A percentile compares a stretch with the other conserved stretches of the same genome.
phyloP scores from a whole-genome alignment of 169 alveolate species.

The Eimeria nieschulzi region DNA sequence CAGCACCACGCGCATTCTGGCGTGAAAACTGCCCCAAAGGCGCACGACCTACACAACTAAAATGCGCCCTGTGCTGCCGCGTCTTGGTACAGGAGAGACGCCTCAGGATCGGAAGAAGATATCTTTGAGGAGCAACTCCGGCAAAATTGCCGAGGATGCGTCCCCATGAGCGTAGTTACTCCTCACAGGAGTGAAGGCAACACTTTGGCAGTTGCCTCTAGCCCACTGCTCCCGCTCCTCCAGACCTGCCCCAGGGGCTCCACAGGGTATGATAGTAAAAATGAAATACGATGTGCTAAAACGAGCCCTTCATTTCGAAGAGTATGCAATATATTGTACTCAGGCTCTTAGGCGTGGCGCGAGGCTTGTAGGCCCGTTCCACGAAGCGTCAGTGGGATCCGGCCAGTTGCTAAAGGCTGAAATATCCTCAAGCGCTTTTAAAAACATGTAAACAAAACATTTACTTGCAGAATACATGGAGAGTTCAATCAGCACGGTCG shows the following conservation, averaged over 20 bases:
- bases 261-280: not conserved
- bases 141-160: not conserved
- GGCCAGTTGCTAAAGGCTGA: not conserved
- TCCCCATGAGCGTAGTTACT: conserved; percentile 45
- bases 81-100: too few species aligned
- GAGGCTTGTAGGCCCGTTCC: too few species aligned
- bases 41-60: not conserved
- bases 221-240: not conserved
- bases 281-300: not conserved
- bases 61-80: too few species aligned
- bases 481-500: not conserved
- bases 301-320: conserved; percentile 11
- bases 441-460: not conserved
- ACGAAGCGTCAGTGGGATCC: too few species aligned
- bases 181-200: not conserved
- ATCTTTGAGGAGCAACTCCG: not conserved
- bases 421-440: too few species aligned
- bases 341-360: too few species aligned
- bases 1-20: conserved; percentile 59
- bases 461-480: not conserved
- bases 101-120: too few species aligned
- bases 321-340: too few species aligned
- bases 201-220: not conserved
- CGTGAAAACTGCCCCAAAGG: not conserved
- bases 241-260: not conserved